Evolutionary conservation across 345 rosid genomes (phyloP), one percentile per base, ranked within the genome.

Genomic region (Lepidium sativum): DNA sequence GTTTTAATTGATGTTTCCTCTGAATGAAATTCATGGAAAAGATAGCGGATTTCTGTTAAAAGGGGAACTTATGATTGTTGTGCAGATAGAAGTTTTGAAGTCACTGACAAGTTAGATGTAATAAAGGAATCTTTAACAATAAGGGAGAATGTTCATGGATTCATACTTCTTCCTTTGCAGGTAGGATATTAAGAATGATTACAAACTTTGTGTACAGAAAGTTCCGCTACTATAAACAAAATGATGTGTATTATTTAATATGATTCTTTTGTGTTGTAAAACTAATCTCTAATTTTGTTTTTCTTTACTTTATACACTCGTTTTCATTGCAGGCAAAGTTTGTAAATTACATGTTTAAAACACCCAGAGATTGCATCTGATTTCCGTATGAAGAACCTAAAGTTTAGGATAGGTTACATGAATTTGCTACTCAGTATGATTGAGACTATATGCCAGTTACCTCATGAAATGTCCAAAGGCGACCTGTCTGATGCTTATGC

Each of bases 1-100:
- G 42, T 39, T 14, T 6, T 39, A 2, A 13, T 39, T 16, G 7
- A 13, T 39, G 16, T 39, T 13, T 4, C 42, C 16, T 7, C 42
- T 13, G 2, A 4, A 5, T 13, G 6, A 13, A 13, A 13, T 39
- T 7, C n/a, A 13, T 39, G 42, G 16, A 7, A 39, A 52, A 18
- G 15, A 54, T 35, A 47, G 57, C 8, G 60, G 60, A 20, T 18
- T 74, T 82, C 75, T 83, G 54, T 78, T 75, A 31, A 81, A 83
- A 69, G 92, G 86, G 43, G 75, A 76, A 2, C 76, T 83, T 62
- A 65, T 75, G 6, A 69, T 91, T 60, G 95, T 83, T 80, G 92
- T 80, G 58, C 88, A 86, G 75, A 79, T 91, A 51, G 54, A 51
- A 0, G 16, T 57, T 42, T 70, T 44, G 34, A 58, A 61, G 6